phyloP scores from a whole-genome alignment of 1,284 basidiomycete species.

The Sporisorium scitamineum region DNA sequence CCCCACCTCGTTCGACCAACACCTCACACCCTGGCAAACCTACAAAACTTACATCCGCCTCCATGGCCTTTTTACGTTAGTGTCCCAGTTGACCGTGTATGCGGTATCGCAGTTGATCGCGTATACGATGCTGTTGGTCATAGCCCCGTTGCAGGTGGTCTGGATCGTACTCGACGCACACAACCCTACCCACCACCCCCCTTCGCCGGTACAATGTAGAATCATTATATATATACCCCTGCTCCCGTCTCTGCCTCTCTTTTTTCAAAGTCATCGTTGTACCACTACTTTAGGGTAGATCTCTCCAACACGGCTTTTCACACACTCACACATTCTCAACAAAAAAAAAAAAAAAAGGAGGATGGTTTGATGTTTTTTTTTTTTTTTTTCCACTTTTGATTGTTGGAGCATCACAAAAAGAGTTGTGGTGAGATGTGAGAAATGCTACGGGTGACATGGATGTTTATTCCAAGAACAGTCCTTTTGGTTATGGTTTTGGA shows the following conservation, averaged over 20 bases:
- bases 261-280: background rate
- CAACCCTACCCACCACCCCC: too few species aligned
- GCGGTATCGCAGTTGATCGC: constrained; percentile 1
- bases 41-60: constrained; percentile 11
- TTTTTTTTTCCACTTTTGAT: background rate
- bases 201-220: background rate
- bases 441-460: constrained; percentile 1
- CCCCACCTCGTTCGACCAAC: background rate
- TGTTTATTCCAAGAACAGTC: background rate
- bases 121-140: constrained; percentile 5
- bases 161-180: constrained; percentile 4
- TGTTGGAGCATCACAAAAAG: background rate
- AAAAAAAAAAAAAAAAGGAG: too few species aligned
- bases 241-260: background rate
- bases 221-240: background rate
- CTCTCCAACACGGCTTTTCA: background rate
- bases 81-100: constrained; percentile 13
- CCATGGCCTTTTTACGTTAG: constrained; percentile 8
- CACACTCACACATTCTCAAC: background rate
- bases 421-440: constrained; percentile 3
- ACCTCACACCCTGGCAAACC: background rate
- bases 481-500: background rate
- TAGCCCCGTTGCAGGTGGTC: constrained; percentile 34
- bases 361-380: background rate
- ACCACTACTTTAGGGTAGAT: background rate